Conservation (phyloP, 495 filamentous ascomycete genomes). For the Aspergillus olivimuriae region DNA sequence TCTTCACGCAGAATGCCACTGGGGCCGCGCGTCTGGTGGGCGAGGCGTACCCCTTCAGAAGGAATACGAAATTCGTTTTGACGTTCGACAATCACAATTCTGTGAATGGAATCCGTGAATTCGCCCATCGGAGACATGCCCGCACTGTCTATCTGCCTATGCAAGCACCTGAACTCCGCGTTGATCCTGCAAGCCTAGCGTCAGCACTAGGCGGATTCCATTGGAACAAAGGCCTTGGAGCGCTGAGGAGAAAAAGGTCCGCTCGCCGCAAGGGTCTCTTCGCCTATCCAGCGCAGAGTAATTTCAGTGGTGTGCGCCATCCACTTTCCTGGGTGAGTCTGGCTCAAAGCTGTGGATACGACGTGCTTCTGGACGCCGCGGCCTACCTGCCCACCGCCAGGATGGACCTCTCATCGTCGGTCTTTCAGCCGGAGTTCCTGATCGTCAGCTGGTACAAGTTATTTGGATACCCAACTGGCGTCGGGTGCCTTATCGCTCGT, state of each 20-base stretch:
- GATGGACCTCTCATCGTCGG: slow-evolving; percentile 1
- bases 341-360: slow-evolving; percentile 4
- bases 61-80: slow-evolving; percentile 3
- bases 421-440: slow-evolving; percentile 4
- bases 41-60: slow-evolving; percentile 4
- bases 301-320: slow-evolving; percentile 6
- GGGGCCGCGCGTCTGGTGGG: slow-evolving; percentile 6
- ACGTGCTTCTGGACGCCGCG: slow-evolving; percentile 8
- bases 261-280: slow-evolving; percentile 5
- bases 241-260: neutral
- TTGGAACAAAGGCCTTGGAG: neutral
- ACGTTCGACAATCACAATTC: slow-evolving; percentile 10
- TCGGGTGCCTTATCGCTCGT: slow-evolving; percentile 7
- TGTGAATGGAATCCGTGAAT: slow-evolving; percentile 6
- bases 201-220: neutral
- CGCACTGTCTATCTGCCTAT: slow-evolving; percentile 6
- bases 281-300: slow-evolving; percentile 9
- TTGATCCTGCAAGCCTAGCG: slow-evolving; percentile 1
- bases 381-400: slow-evolving; percentile 3
- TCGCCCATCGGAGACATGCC: neutral
- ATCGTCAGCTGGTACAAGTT: slow-evolving; percentile 9
- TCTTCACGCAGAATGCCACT: slow-evolving; percentile 9
- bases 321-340: slow-evolving; percentile 5
- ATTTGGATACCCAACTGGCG: slow-evolving; percentile 4
- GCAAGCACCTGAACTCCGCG: slow-evolving; percentile 3